These are phyloP conservation scores for Sclerotinia spermophila DNA, from an alignment of 2,329 filamentous ascomycete species.

Conservation along the genomic window DNA sequence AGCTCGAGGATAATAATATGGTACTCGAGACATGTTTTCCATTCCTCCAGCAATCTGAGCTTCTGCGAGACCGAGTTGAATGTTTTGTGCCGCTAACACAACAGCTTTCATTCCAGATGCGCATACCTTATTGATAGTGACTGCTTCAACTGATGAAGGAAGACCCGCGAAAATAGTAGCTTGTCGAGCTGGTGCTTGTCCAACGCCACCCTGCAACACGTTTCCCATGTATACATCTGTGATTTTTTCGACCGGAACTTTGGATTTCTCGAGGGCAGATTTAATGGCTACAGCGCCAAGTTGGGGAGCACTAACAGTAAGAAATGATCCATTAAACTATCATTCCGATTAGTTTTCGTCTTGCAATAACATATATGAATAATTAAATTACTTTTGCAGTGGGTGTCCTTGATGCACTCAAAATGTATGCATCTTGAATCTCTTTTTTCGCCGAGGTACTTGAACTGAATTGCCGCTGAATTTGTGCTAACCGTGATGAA, in stretches of 20 bases:
- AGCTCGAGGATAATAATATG: conserved; percentile 84
- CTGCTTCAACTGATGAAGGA: conserved; percentile 74
- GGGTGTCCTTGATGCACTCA: conserved; percentile 85
- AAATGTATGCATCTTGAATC: conserved; percentile 87
- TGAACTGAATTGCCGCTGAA: conserved; percentile 50
- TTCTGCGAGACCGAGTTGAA: conserved; percentile 84
- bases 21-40: conserved; percentile 96
- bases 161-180: conserved; percentile 86
- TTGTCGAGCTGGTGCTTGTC: conserved; percentile 89
- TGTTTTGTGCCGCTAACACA: conserved; percentile 84
- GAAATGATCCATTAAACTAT: conserved; percentile 94
- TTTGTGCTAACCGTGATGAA: conserved; percentile 42
- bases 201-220: conserved; percentile 77
- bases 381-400: conserved; percentile 72
- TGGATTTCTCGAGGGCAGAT: conserved; percentile 81
- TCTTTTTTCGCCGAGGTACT: conserved; percentile 53
- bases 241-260: conserved; percentile 74
- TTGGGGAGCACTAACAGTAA: conserved; percentile 77
- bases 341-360: neutral
- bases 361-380: neutral
- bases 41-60: conserved; percentile 92
- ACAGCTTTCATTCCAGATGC: conserved; percentile 93
- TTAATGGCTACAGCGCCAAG: conserved; percentile 91
- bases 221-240: conserved; percentile 98
- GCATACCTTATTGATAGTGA: conserved; percentile 98